Conservation (phyloP, 2,329 filamentous ascomycete species). For the Zymoseptoria pseudotritici region DNA sequence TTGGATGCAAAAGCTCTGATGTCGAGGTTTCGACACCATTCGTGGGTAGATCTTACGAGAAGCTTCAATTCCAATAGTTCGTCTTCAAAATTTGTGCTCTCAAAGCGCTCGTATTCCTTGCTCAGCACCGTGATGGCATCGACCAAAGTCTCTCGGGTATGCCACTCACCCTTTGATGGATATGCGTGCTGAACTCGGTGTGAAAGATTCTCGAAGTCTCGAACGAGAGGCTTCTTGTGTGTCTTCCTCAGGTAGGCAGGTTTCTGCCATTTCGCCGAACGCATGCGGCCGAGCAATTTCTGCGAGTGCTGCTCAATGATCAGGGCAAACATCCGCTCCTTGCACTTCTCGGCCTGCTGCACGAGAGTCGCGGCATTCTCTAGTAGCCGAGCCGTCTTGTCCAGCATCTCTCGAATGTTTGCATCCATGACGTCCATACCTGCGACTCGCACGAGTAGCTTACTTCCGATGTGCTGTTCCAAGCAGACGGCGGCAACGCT, state of each 20-base stretch:
- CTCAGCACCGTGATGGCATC: neutral
- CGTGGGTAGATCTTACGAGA: constrained; percentile 3
- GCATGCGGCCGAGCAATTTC: constrained; percentile 9
- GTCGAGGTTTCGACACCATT: constrained; percentile 1
- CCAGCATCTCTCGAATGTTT: constrained; percentile 5
- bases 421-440: constrained; percentile 11
- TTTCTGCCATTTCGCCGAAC: constrained; percentile 7
- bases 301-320: constrained; percentile 7
- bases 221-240: constrained; percentile 9
- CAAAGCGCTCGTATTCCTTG: constrained; percentile 3
- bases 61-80: neutral
- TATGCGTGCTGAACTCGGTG: constrained; percentile 10
- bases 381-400: constrained; percentile 1
- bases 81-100: neutral
- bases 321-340: neutral
- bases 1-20: constrained; percentile 1
- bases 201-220: constrained; percentile 6
- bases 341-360: neutral
- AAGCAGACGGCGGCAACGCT: constrained; percentile 11
- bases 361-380: neutral
- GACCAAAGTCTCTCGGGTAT: neutral
- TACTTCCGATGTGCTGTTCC: constrained; percentile 3
- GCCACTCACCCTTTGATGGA: constrained; percentile 3
- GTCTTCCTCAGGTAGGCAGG: constrained; percentile 8
- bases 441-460: constrained; percentile 4